These are phyloP conservation scores for Diutina catenulata DNA, from an alignment of 1,139 yeast species.

Conservation along the genomic window DNA sequence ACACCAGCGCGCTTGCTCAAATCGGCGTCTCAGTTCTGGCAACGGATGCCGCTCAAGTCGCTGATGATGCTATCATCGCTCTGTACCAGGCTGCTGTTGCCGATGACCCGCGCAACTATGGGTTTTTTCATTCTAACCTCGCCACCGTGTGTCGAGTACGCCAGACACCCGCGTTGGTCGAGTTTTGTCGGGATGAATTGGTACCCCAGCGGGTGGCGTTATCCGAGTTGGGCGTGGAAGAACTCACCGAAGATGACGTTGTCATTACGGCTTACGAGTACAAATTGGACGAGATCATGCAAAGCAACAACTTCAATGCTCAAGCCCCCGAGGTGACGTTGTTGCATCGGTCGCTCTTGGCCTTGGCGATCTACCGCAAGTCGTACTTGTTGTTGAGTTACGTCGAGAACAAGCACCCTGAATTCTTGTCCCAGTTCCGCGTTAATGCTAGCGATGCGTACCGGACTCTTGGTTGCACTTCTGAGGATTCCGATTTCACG, in stretches of 20 bases:
- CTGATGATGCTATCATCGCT: constrained; percentile 24
- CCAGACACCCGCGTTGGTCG: constrained; percentile 28
- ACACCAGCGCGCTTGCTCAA: constrained; percentile 39
- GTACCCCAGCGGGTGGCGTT: constrained; percentile 47
- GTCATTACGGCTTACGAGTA: constrained; percentile 60
- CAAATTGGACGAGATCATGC: constrained; percentile 50
- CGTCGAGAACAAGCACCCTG: constrained; percentile 32
- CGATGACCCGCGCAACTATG: constrained; percentile 23
- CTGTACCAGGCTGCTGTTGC: constrained; percentile 31
- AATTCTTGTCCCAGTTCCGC: constrained; percentile 10
- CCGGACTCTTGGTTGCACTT: constrained; percentile 29
- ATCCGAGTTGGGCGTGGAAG: constrained; percentile 46
- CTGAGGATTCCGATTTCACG: constrained; percentile 42
- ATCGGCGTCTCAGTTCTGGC: constrained; percentile 32
- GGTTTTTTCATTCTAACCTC: constrained; percentile 25
- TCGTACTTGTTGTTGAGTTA: constrained; percentile 34
- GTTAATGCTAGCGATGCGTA: constrained; percentile 24
- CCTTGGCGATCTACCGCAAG: constrained; percentile 28
- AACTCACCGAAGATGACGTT: constrained; percentile 64
- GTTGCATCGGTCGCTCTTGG: constrained; percentile 24
- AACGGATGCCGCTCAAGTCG: constrained; percentile 11
- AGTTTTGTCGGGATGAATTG: constrained; percentile 43
- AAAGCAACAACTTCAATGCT: constrained; percentile 40
- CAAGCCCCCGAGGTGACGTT: constrained; percentile 29
- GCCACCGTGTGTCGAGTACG: constrained; percentile 33